Base-by-base conservation (phyloP, 441 rosid genomes). In the Erysimum cheiri region DNA sequence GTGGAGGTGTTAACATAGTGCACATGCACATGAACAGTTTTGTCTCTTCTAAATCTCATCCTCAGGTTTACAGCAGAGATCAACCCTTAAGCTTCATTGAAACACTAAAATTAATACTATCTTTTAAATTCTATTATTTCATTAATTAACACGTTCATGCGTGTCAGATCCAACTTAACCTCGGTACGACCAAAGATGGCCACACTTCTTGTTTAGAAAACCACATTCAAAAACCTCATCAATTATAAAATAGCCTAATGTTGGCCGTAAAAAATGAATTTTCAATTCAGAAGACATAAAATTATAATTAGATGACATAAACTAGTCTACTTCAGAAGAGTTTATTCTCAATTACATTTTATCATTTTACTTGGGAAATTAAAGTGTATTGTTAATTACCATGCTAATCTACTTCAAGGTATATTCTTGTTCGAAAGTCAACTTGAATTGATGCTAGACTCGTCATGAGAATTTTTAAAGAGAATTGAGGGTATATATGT, bases 31-130 rank as follows among this genome's bases (percentile, higher is more conserved):
- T 37, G 11, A 67, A 73, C 72, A 67, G 56, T 58, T 57, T 67
- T 60, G 77, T 67, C 77, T 50, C 73, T 73, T 73, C 43, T 52
- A 73, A 67, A 73, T 73, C 73, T 67, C 73, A 60, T 14, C 67
- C 6, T 58, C 55, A 49, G 24, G 67, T 73, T 73, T 58, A 73
- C 77, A 66, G 39, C 60, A 49, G 4, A 58, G 61, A 65, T 65
- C 77, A 22, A 22, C 24, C 24, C 24, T 22, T 22, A 22, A 22
- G 24, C 24, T 22, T 22, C 24, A 59, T 66, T 58, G 67, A 65
- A 66, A 73, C 37, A 67, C 68, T 73, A 64, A 67, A 73, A 65
- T 19, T 64, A 72, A 54, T 48, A 58, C 17, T 58, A 36, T 63
- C 53, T 48, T 19, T 5, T 40, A 31, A 60, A 17, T 49, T 59